phyloP scores from a whole-genome alignment of 306 rosid genomes.

The Cicer bijugum region DNA sequence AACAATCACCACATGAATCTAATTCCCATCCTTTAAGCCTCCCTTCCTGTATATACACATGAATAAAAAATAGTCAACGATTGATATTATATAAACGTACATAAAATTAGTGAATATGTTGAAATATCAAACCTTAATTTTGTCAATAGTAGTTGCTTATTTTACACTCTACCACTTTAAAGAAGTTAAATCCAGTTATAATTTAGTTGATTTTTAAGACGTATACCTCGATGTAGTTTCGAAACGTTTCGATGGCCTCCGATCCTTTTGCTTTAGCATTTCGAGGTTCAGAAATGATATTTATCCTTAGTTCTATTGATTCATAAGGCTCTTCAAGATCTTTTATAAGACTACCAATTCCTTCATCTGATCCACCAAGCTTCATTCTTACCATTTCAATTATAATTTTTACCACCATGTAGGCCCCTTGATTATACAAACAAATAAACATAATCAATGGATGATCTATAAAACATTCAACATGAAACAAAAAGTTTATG shows the following conservation, averaged over 20 bases:
- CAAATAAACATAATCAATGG: neutral
- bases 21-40: conserved; percentile 84
- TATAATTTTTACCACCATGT: conserved; percentile 85
- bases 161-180: neutral
- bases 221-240: conserved; percentile 68
- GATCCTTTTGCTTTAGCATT: conserved; percentile 73
- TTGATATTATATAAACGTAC: neutral
- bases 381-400: conserved; percentile 91
- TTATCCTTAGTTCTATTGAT: conserved; percentile 70
- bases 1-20: conserved; percentile 88
- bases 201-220: neutral
- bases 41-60: conserved; percentile 59
- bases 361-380: conserved; percentile 77
- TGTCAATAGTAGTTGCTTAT: too few relatives aligned
- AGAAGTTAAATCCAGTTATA: neutral
- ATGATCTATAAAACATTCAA: neutral
- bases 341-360: conserved; percentile 75
- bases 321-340: conserved; percentile 84
- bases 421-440: conserved; percentile 59
- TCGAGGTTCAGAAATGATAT: conserved; percentile 69
- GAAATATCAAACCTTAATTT: neutral
- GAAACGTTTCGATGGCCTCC: conserved; percentile 68
- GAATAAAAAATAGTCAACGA: neutral
- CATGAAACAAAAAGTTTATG: neutral
- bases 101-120: neutral